Percentiles rank a stretch among this genome's conserved stretches.
Conservation (phyloP, 106 monocot genomes). For the Acanthochlamys bracteata region DNA sequence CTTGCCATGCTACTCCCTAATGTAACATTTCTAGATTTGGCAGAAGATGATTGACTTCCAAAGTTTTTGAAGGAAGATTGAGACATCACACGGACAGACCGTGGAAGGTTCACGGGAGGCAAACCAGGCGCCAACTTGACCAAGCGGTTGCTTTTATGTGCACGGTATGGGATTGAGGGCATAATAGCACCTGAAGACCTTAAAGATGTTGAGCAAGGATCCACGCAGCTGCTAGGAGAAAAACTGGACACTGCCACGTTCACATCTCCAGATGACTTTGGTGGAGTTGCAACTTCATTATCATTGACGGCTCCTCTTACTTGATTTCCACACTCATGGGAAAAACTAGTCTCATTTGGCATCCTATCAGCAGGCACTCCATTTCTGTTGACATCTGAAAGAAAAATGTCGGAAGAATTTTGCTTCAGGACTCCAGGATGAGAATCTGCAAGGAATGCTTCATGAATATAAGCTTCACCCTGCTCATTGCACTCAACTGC, state of each 20-base stretch:
- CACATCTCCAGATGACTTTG: constrained; percentile 4
- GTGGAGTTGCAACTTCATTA: constrained; percentile 11
- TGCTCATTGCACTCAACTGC: constrained; percentile 41
- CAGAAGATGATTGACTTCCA: constrained; percentile 6
- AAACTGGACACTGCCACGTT: constrained; percentile 11
- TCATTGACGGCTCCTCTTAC: constrained; percentile 9
- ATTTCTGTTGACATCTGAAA: constrained; percentile 13
- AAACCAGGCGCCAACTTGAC: constrained; percentile 91
- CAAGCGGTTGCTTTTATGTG: constrained; percentile 32
- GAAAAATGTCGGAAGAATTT: constrained; percentile 6
- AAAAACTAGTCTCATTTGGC: constrained; percentile 10
- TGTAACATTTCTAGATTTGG: constrained; percentile 7
- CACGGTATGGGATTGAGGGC: constrained; percentile 16
- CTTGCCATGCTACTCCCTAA: constrained; percentile 13
- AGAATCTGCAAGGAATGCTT: constrained; percentile 75
- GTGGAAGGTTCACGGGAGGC: constrained; percentile 90
- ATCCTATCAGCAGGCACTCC: constrained; percentile 1
- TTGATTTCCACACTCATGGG: constrained; percentile 13
- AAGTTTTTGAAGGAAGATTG: constrained; percentile 58
- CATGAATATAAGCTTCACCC: constrained; percentile 86
- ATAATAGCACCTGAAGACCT: constrained; percentile 15
- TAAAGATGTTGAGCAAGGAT: constrained; percentile 10
- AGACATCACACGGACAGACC: constrained; percentile 80
- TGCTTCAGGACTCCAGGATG: constrained; percentile 28
- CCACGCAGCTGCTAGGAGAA: constrained; percentile 9